These are phyloP conservation scores for Aspergillus eucalypticola DNA, from an alignment of 2,329 filamentous ascomycete genomes.

Conservation along the genomic window DNA sequence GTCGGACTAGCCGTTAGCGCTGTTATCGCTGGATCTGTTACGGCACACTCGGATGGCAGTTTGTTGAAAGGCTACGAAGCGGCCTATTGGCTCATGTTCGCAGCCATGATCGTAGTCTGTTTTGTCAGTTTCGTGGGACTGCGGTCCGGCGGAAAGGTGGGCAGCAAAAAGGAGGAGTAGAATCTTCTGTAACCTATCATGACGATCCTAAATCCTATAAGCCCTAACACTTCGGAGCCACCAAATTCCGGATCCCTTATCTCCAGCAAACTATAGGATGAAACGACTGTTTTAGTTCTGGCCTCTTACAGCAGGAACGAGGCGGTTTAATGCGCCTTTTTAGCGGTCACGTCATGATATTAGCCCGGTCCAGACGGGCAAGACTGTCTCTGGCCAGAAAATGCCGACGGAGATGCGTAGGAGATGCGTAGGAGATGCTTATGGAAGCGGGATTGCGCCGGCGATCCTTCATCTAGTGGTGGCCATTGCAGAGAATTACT, in stretches of 20 bases:
- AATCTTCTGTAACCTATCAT: not conserved
- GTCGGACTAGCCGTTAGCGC: conserved; percentile 54
- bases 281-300: not conserved
- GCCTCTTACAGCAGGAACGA: not conserved
- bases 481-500: not conserved
- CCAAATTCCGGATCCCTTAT: not conserved
- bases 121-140: conserved; percentile 7
- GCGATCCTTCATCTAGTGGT: not conserved
- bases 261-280: not conserved
- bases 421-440: not conserved
- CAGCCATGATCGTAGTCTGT: conserved; percentile 10
- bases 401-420: not conserved
- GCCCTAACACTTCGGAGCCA: not conserved
- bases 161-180: conserved; percentile 10
- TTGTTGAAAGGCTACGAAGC: conserved; percentile 2
- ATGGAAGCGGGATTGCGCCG: not conserved
- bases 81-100: conserved; percentile 14
- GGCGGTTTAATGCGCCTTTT: not conserved
- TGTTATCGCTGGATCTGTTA: conserved; percentile 45
- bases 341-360: not conserved
- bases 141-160: conserved; percentile 2
- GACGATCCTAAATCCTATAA: too few species aligned
- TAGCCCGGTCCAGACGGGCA: not conserved
- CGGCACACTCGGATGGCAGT: conserved; percentile 33
- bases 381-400: not conserved